Conservation (phyloP, 2,329 filamentous ascomycete genomes). For the Rachicladosporium sp. region DNA sequence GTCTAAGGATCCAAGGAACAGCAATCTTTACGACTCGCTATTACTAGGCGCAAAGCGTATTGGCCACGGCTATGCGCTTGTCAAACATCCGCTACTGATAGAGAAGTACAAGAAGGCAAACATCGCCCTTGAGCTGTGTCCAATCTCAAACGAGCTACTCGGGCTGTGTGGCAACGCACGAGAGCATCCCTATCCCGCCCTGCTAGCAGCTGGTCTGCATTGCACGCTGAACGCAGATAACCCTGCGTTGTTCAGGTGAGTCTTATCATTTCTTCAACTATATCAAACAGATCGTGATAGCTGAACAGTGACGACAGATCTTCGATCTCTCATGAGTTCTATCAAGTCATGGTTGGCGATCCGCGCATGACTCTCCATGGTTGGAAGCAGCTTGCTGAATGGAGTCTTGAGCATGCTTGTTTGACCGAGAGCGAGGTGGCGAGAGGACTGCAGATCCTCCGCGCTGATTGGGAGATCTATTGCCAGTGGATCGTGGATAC, state of each 20-base stretch:
- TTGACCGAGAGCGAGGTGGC: constrained; percentile 27
- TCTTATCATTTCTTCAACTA: constrained; percentile 51
- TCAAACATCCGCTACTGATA: constrained; percentile 80
- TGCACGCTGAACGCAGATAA: constrained; percentile 85
- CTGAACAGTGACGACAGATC: constrained; percentile 36
- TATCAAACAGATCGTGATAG: too few relatives aligned
- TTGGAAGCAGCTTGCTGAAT: constrained; percentile 50
- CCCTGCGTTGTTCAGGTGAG: constrained; percentile 76
- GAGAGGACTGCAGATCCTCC: constrained; percentile 36
- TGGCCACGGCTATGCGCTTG: constrained; percentile 77
- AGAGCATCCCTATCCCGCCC: constrained; percentile 67
- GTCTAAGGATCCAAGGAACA: constrained; percentile 61
- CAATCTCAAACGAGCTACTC: constrained; percentile 80
- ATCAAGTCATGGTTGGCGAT: constrained; percentile 60
- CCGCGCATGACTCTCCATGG: constrained; percentile 54
- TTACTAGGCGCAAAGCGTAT: constrained; percentile 79
- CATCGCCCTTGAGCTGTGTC: constrained; percentile 81
- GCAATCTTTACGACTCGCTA: constrained; percentile 81
- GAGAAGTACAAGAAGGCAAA: constrained; percentile 80
- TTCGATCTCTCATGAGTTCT: constrained; percentile 63
- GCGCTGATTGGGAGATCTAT: constrained; percentile 61
- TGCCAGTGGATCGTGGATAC: constrained; percentile 82
- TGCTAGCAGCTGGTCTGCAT: constrained; percentile 72
- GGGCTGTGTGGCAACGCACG: constrained; percentile 65
- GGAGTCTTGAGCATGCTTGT: constrained; percentile 36